phyloP scores from a whole-genome alignment of 2,329 filamentous ascomycete genomes.

The Fusarium ambrosium region DNA sequence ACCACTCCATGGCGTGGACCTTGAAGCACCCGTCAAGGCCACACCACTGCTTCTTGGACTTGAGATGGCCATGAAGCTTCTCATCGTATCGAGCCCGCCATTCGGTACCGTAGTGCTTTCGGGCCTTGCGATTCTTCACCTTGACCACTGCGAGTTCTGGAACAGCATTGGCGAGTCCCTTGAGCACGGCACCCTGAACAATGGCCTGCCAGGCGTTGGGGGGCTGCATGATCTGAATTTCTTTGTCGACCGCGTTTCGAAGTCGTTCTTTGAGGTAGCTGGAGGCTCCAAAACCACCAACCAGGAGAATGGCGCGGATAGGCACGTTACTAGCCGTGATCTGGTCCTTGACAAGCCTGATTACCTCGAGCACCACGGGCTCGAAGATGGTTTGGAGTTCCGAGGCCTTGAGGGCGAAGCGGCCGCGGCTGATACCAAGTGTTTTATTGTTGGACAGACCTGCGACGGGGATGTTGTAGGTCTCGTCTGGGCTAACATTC shows the following conservation, averaged over 20 bases:
- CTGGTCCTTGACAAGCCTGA: conserved; percentile 59
- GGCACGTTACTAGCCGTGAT: conserved; percentile 55
- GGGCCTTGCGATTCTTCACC: conserved; percentile 56
- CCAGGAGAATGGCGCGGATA: conserved; percentile 59
- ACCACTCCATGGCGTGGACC: conserved; percentile 59
- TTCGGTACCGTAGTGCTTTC: conserved; percentile 60
- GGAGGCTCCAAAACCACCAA: conserved; percentile 63
- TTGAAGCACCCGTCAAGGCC: conserved; percentile 54
- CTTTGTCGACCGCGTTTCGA: conserved; percentile 49
- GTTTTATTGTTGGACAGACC: conserved; percentile 56
- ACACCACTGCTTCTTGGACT: conserved; percentile 53
- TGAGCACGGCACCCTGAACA: conserved; percentile 64
- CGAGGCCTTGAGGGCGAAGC: conserved; percentile 53
- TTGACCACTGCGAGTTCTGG: conserved; percentile 53
- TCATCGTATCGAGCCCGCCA: conserved; percentile 51
- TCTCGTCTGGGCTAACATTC: conserved; percentile 48
- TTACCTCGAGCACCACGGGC: conserved; percentile 59
- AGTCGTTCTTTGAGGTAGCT: conserved; percentile 60
- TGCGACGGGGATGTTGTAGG: conserved; percentile 56
- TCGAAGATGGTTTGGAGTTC: conserved; percentile 60
- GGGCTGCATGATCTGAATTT: conserved; percentile 60
- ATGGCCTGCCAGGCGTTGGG: conserved; percentile 63
- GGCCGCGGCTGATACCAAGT: conserved; percentile 54
- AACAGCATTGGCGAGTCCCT: conserved; percentile 57
- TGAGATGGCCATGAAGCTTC: conserved; percentile 48